A percentile compares a stretch with the other conserved stretches of the same genome.
Evolutionary conservation across 441 rosid species (phyloP).

Genomic region (Brassica balearica): DNA sequence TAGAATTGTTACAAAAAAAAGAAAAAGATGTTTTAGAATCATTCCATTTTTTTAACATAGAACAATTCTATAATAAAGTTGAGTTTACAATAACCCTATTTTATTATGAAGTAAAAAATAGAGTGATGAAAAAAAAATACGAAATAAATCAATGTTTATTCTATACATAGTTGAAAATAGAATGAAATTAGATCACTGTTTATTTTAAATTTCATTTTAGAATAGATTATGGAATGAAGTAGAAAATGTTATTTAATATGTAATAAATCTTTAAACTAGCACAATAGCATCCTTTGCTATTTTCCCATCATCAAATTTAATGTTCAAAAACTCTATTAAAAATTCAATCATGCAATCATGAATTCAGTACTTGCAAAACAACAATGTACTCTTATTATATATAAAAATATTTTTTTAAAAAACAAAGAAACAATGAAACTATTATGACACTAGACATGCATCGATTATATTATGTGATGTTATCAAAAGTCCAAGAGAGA

Average conservation of each 20-base stretch:
- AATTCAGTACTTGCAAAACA: background rate
- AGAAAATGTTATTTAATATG: no score
- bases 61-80: no score
- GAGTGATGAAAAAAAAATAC: no score
- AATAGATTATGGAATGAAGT: no score
- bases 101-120: no score
- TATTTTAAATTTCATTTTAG: no score
- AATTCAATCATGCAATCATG: slow-evolving; percentile 11
- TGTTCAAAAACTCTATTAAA: background rate
- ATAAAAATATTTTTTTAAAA: background rate
- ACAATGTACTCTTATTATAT: background rate
- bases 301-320: background rate
- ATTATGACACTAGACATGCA: background rate
- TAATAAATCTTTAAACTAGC: background rate
- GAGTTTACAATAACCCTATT: background rate
- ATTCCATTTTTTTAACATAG: no score
- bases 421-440: background rate
- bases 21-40: no score
- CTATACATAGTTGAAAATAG: no score
- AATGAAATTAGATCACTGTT: no score
- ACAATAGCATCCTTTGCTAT: background rate
- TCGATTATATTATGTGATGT: background rate
- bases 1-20: no score
- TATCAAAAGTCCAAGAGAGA: background rate
- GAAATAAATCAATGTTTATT: no score